phyloP scores from a whole-genome alignment of 495 filamentous ascomycete genomes.

The Penicillium verhagenii region DNA sequence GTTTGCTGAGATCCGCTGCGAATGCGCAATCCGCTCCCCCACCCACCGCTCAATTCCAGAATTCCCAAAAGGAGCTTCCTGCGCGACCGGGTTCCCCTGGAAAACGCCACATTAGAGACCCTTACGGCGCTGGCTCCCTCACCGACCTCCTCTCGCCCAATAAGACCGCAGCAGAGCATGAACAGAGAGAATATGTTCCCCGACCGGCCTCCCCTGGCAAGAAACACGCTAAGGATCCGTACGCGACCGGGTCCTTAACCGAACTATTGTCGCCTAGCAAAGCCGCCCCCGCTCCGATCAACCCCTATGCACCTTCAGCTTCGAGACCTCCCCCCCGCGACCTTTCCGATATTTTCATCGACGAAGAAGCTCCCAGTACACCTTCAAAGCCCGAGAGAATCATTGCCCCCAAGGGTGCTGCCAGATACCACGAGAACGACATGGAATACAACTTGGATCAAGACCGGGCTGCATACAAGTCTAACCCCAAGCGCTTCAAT shows the following conservation, averaged over 20 bases:
- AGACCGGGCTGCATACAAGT: slow-evolving; percentile 49
- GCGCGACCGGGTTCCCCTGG: slow-evolving; percentile 47
- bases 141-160: slow-evolving; percentile 37
- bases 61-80: slow-evolving; percentile 30
- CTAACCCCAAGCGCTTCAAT: slow-evolving; percentile 70
- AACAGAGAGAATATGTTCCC: neutral
- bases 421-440: slow-evolving; percentile 56
- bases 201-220: slow-evolving; percentile 16
- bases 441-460: slow-evolving; percentile 48
- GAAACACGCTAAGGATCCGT: slow-evolving; percentile 25
- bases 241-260: slow-evolving; percentile 22
- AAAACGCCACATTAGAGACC: slow-evolving; percentile 57
- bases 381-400: slow-evolving; percentile 48
- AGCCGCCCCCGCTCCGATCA: slow-evolving; percentile 22
- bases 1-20: slow-evolving; percentile 58
- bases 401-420: slow-evolving; percentile 53
- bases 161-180: slow-evolving; percentile 21
- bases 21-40: slow-evolving; percentile 18
- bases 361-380: slow-evolving; percentile 42
- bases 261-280: slow-evolving; percentile 28
- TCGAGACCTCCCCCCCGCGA: slow-evolving; percentile 63
- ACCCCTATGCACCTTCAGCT: slow-evolving; percentile 44
- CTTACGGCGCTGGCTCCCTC: slow-evolving; percentile 70
- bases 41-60: slow-evolving; percentile 8
- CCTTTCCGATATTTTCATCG: slow-evolving; percentile 62